Conservation (phyloP, 1,139 yeast species). For the Taiozyma sp. region DNA sequence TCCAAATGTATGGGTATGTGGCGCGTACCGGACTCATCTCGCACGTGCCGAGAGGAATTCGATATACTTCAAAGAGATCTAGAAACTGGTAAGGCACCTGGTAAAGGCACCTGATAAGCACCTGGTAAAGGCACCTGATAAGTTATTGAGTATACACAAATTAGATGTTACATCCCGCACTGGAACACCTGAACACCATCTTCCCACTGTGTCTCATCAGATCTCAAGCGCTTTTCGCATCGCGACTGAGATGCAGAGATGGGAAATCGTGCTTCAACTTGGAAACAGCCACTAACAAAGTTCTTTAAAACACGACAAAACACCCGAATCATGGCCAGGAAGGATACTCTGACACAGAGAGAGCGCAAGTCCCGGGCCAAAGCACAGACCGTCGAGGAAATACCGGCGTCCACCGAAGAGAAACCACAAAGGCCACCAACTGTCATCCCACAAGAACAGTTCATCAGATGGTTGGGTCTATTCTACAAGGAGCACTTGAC, state of each 20-base stretch:
- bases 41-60: too few relatives aligned
- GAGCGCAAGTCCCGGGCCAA: constrained; percentile 14
- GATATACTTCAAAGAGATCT: too few relatives aligned
- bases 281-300: too few relatives aligned
- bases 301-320: too few relatives aligned
- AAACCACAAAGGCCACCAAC: constrained; percentile 1
- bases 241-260: neutral
- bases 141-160: too few relatives aligned
- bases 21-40: neutral
- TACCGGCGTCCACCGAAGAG: neutral
- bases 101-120: too few relatives aligned
- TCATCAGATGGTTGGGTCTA: constrained; percentile 13
- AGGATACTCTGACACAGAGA: constrained; percentile 13
- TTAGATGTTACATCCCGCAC: too few relatives aligned
- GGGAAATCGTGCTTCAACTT: neutral
- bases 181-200: too few relatives aligned
- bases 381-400: constrained; percentile 4
- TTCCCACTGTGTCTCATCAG: too few relatives aligned
- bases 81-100: too few relatives aligned
- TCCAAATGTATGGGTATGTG: neutral
- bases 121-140: too few relatives aligned
- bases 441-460: constrained; percentile 18
- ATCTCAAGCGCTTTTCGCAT: too few relatives aligned
- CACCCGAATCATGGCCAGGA: constrained; percentile 4
- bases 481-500: constrained; percentile 13